These are phyloP conservation scores for Simmondsia chinensis DNA, from an alignment of 148 eudicot genomes.

Conservation along the genomic window DNA sequence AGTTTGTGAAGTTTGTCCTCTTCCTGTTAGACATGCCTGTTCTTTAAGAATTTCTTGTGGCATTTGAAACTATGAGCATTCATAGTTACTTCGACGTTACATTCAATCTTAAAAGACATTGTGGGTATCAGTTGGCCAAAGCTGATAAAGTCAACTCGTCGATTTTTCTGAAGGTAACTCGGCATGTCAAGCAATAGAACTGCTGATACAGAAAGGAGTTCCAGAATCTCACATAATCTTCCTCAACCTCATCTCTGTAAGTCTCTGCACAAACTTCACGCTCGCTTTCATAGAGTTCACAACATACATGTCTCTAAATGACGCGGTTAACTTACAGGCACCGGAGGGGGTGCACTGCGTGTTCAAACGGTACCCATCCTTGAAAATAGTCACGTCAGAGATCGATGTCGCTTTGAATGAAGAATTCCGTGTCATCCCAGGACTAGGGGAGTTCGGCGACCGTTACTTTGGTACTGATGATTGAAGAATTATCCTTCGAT, in stretches of 20 bases:
- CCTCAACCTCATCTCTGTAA: conserved; percentile 87
- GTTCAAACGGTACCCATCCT: conserved; percentile 64
- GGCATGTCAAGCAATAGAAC: conserved; percentile 88
- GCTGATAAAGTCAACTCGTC: neutral
- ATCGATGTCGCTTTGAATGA: conserved; percentile 70
- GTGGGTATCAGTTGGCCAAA: too few relatives aligned
- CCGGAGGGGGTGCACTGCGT: conserved; percentile 94
- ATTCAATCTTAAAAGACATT: too few relatives aligned
- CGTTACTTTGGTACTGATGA: conserved; percentile 98
- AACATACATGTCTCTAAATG: too few relatives aligned
- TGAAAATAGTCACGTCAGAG: conserved; percentile 94
- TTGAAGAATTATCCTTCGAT: too few relatives aligned
- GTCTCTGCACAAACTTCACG: too few relatives aligned
- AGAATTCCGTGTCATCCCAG: conserved; percentile 88
- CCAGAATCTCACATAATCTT: conserved; percentile 93
- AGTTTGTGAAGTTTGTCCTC: too few relatives aligned
- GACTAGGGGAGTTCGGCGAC: conserved; percentile 94
- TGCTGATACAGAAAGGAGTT: conserved; percentile 90
- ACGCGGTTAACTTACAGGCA: conserved; percentile 36
- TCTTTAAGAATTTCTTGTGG: too few relatives aligned
- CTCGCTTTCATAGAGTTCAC: too few relatives aligned
- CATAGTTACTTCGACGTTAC: too few relatives aligned
- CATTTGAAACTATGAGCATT: too few relatives aligned
- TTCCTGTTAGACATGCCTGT: too few relatives aligned
- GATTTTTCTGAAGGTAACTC: conserved; percentile 63